These are phyloP conservation scores for Juglanconis oblonga DNA, from an alignment of 2,329 filamentous ascomycete genomes.

Conservation along the genomic window DNA sequence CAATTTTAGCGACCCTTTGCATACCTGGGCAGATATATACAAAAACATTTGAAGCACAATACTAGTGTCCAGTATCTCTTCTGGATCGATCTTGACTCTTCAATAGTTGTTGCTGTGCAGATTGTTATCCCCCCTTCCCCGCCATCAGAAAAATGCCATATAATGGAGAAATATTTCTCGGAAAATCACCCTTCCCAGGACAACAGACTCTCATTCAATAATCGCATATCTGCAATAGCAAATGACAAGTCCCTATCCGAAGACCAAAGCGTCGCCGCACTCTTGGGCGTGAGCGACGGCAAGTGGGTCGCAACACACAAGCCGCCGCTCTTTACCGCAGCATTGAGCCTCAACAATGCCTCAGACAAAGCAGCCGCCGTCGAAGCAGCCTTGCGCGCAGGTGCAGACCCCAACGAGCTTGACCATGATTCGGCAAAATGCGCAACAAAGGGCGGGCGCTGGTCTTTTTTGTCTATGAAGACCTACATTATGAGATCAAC, in stretches of 20 bases:
- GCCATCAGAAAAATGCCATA: neutral
- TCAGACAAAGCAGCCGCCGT: neutral
- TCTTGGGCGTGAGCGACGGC: neutral
- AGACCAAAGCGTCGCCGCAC: neutral
- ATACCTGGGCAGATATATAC: too few species aligned
- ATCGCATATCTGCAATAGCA: neutral
- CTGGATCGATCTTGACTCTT: too few species aligned
- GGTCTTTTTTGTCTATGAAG: neutral
- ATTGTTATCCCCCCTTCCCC: too few species aligned
- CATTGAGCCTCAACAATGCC: neutral
- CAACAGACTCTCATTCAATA: neutral
- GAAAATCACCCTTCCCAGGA: neutral
- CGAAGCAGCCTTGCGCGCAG: slow-evolving; percentile 1
- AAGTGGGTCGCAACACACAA: neutral
- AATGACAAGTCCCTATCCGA: neutral
- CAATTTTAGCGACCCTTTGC: too few species aligned
- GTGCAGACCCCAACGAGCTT: slow-evolving; percentile 2
- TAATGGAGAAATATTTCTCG: neutral
- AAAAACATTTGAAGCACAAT: too few species aligned
- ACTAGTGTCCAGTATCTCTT: too few species aligned
- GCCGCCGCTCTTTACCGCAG: slow-evolving; percentile 2
- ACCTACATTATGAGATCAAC: neutral
- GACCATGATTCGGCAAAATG: neutral
- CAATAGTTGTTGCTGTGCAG: too few species aligned
- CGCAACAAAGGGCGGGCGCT: neutral